These are phyloP conservation scores for Saccharomyces pastorianus DNA, from an alignment of 1,139 yeast genomes.

Conservation along the genomic window DNA sequence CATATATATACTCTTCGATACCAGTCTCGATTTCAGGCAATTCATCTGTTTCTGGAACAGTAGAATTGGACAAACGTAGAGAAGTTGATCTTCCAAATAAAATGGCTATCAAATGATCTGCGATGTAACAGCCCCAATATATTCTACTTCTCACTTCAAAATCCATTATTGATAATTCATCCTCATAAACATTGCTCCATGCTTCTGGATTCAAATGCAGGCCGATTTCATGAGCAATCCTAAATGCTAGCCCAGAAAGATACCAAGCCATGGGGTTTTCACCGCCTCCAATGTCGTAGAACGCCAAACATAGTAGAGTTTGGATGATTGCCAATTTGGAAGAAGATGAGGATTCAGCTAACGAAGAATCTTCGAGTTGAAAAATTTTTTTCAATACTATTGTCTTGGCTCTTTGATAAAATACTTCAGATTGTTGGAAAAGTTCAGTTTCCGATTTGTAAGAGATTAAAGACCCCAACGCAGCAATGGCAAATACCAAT, in stretches of 20 bases:
- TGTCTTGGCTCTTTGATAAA: conserved; percentile 41
- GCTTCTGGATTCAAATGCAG: conserved; percentile 51
- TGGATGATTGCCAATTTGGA: conserved; percentile 35
- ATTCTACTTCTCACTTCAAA: conserved; percentile 49
- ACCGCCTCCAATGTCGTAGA: conserved; percentile 42
- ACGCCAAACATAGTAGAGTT: conserved; percentile 35
- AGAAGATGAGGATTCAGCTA: conserved; percentile 24
- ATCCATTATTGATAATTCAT: conserved; percentile 32
- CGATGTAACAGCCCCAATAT: conserved; percentile 57
- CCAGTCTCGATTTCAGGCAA: no score
- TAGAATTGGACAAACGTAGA: conserved; percentile 32
- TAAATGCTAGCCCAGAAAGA: conserved; percentile 51
- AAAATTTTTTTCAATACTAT: conserved; percentile 38
- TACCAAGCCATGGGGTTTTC: conserved; percentile 55
- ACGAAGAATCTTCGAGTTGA: conserved; percentile 30
- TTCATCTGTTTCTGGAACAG: no score
- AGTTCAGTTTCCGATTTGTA: conserved; percentile 35
- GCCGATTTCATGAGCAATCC: conserved; percentile 57
- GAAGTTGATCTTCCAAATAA: conserved; percentile 49
- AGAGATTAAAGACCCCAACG: conserved; percentile 48
- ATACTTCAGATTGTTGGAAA: conserved; percentile 35
- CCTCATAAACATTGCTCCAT: conserved; percentile 36
- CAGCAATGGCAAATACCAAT: conserved; percentile 47
- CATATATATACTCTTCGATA: conserved; percentile 16
- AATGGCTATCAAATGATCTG: conserved; percentile 51